A percentile compares a stretch with the other conserved stretches of the same genome.
Evolutionary conservation across 129 eudicot species (phyloP).

Genomic region (Logfia minima): DNA sequence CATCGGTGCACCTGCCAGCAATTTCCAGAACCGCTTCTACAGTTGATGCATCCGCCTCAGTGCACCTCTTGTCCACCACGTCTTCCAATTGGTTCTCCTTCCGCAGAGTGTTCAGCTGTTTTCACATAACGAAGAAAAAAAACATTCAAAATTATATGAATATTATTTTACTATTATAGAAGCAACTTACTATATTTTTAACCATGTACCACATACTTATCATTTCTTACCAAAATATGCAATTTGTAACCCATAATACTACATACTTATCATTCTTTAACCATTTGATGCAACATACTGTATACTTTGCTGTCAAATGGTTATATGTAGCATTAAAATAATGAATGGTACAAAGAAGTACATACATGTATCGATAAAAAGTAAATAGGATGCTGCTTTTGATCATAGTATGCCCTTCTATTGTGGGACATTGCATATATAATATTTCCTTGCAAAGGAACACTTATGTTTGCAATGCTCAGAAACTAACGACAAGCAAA

Average conservation of each 20-base stretch:
- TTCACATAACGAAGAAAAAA: not conserved
- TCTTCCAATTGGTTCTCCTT: slow-evolving; percentile 70
- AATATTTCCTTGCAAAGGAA: not conserved
- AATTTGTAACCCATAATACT: not conserved
- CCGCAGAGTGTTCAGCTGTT: slow-evolving; percentile 75
- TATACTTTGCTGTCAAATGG: not conserved
- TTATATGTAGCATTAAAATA: not conserved
- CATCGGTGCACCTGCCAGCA: slow-evolving; percentile 85
- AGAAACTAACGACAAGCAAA: not conserved
- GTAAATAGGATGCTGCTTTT: too few species aligned
- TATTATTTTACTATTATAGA: not conserved
- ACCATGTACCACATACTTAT: not conserved
- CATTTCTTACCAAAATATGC: not conserved
- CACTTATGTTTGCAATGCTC: not conserved
- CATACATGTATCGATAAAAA: not conserved
- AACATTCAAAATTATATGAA: not conserved
- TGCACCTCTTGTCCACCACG: slow-evolving; percentile 68
- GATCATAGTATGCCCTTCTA: too few species aligned
- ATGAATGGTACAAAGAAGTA: not conserved
- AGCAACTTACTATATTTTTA: not conserved
- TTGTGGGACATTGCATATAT: too few species aligned
- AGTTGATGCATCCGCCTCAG: slow-evolving; percentile 62
- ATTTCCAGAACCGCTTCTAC: slow-evolving; percentile 86
- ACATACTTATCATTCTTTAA: not conserved
- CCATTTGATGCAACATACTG: not conserved